Conservation (phyloP, 176 grass and related monocot genomes). For the Olyra latifolia region DNA sequence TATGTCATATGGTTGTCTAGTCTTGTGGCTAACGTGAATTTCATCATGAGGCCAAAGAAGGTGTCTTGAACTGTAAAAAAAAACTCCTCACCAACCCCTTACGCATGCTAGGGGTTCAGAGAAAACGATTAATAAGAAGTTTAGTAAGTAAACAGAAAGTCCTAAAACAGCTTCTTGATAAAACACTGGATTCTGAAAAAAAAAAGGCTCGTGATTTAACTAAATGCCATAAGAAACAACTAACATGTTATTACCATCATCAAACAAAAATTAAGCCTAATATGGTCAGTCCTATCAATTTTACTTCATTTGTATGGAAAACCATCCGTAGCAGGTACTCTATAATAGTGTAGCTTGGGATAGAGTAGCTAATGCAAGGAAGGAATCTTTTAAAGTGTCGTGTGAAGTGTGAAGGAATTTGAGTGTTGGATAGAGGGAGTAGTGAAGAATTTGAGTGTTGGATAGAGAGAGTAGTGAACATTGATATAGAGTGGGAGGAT, state of each 20-base stretch:
- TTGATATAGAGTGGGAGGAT: too few relatives aligned
- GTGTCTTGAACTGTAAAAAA: slow-evolving; percentile 39
- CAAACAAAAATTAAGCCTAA: neutral
- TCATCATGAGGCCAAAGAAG: slow-evolving; percentile 49
- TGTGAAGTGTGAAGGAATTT: too few relatives aligned
- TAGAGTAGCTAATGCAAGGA: too few relatives aligned
- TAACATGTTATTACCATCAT: neutral
- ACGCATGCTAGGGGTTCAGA: slow-evolving; percentile 45
- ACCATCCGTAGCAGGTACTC: too few relatives aligned
- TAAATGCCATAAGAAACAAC: slow-evolving; percentile 8
- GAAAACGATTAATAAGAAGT: neutral
- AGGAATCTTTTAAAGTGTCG: too few relatives aligned
- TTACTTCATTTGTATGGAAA: neutral
- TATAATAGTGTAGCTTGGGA: too few relatives aligned
- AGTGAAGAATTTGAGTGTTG: too few relatives aligned
- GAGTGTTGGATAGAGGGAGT: too few relatives aligned
- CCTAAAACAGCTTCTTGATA: neutral
- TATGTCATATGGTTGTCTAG: slow-evolving; percentile 13
- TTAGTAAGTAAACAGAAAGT: neutral
- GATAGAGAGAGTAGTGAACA: too few relatives aligned
- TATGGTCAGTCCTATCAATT: neutral
- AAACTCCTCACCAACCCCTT: slow-evolving; percentile 27
- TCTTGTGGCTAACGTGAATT: slow-evolving; percentile 67
- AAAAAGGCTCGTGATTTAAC: neutral
- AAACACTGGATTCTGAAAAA: neutral